A percentile compares a stretch with the other conserved stretches of the same genome.
phyloP scores from a whole-genome alignment of 2,329 filamentous ascomycete genomes.

The Hypomyces perniciosus region DNA sequence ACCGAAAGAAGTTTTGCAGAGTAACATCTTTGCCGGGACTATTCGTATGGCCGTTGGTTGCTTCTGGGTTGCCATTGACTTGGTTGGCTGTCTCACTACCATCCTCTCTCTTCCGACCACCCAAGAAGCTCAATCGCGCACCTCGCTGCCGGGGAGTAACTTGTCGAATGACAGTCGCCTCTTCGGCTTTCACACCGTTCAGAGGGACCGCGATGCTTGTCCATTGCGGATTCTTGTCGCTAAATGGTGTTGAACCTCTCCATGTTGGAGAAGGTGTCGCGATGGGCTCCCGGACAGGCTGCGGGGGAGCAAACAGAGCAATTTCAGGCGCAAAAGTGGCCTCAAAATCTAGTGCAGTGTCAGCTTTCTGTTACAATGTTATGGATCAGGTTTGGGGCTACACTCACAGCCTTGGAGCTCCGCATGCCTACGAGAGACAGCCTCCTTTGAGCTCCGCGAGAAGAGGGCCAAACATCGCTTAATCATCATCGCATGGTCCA shows the following conservation, averaged over 20 bases:
- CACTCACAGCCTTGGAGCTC: slow-evolving; percentile 61
- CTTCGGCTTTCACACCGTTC: slow-evolving; percentile 37
- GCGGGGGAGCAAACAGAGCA: slow-evolving; percentile 51
- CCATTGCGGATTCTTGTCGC: slow-evolving; percentile 30
- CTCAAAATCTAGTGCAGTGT: slow-evolving; percentile 48
- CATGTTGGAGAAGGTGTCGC: slow-evolving; percentile 39
- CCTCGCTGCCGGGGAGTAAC: slow-evolving; percentile 48
- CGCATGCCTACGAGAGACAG: slow-evolving; percentile 48
- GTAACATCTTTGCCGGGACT: slow-evolving; percentile 25
- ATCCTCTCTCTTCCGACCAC: slow-evolving; percentile 44
- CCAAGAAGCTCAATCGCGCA: slow-evolving; percentile 52
- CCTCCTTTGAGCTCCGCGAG: slow-evolving; percentile 55
- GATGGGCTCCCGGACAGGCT: slow-evolving; percentile 35
- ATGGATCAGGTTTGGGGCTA: background rate
- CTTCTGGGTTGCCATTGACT: slow-evolving; percentile 26
- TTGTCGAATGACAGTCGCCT: slow-evolving; percentile 45
- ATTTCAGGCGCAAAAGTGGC: slow-evolving; percentile 60
- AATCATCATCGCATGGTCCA: slow-evolving; percentile 84
- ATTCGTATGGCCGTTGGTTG: slow-evolving; percentile 26
- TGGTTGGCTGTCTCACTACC: slow-evolving; percentile 23
- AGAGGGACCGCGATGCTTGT: slow-evolving; percentile 29
- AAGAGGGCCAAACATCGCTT: slow-evolving; percentile 73
- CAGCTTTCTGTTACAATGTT: slow-evolving; percentile 11
- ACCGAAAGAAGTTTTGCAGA: slow-evolving; percentile 39
- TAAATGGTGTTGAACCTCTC: slow-evolving; percentile 44